Evolutionary conservation across 805 yeast genomes (phyloP), one percentile per base, ranked within the genome.

Genomic region (Yamadazyma philogaea): DNA sequence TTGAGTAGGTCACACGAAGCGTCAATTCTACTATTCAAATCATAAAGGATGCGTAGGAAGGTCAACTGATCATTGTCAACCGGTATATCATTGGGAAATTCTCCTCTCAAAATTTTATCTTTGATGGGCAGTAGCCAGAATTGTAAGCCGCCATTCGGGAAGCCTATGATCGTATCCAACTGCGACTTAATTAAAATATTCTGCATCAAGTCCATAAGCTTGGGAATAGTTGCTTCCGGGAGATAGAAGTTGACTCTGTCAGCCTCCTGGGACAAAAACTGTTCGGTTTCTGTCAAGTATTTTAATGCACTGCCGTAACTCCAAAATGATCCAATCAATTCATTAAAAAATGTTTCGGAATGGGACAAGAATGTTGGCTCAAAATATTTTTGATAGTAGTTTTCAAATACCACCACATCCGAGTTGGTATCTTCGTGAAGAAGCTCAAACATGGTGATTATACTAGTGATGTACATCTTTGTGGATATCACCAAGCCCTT

Each of bases 401-500:
- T 81, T 44, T 82, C 89, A 4, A 77, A 75, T 17, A 63, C 57
- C 30, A 46, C 55, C 16, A 53, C 43, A n/a, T 59, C 68, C 5
- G 52, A 42, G 12, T 40, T 10, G 18, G 53, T 49, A 7, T 39
- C 48, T 43, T 78, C 84, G 4, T 71, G 61, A 27, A 87, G 62
- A 5, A 82, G 64, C 54, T 87, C 93, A 57, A 87, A 72, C 89
- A 90, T 86, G 32, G 69, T 70, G 12, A 87, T 73, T 7, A 79
- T 60, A 22, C 82, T 74, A 49, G 82, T 80, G 46, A 88, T 73
- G 26, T 79, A 59, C 57, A 75, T 74, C 24, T 78, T 73, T 40
- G 82, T 81, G 7, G 64, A 49, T 22, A 81, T 70, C 19, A 72
- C 73, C 7, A 81, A 81, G 12, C 74, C 74, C 32, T 58, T 60